These are phyloP conservation scores for Purpureocillium lavendulum DNA, from an alignment of 2,329 filamentous ascomycete species.

Conservation along the genomic window DNA sequence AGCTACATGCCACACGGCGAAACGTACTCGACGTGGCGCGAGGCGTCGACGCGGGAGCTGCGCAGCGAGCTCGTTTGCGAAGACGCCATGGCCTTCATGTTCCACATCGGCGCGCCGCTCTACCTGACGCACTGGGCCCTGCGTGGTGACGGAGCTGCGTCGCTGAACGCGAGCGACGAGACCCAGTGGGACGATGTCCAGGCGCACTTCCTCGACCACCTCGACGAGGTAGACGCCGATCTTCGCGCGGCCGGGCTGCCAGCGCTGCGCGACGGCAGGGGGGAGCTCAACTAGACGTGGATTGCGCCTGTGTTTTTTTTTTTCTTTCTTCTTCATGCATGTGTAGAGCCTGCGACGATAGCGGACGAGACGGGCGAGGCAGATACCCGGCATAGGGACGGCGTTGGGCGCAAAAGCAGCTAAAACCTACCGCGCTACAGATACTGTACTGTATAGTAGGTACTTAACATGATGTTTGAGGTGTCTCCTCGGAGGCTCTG, in stretches of 20 bases:
- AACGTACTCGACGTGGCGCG: constrained; percentile 20
- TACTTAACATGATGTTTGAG: no score
- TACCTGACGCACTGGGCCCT: constrained; percentile 16
- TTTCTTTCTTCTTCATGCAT: no score
- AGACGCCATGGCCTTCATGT: constrained; percentile 38
- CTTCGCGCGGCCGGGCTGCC: constrained; percentile 11
- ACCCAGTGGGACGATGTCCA: constrained; percentile 14
- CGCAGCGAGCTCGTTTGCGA: constrained; percentile 5
- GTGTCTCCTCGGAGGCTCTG: no score
- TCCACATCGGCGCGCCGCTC: constrained; percentile 18
- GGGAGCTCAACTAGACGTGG: no score
- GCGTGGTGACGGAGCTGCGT: constrained; percentile 11
- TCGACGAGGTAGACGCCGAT: constrained; percentile 14
- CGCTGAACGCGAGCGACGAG: constrained; percentile 9
- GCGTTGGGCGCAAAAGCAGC: no score
- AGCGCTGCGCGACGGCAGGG: not conserved
- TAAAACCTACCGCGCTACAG: no score
- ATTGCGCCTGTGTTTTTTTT: no score
- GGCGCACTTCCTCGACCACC: constrained; percentile 17
- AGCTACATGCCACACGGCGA: constrained; percentile 27
- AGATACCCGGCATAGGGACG: no score
- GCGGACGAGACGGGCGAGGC: no score
- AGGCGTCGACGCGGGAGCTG: constrained; percentile 19
- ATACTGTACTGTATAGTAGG: no score
- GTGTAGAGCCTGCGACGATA: no score